Base-by-base conservation (phyloP, 495 filamentous ascomycete genomes). In the Neurospora sp. region DNA sequence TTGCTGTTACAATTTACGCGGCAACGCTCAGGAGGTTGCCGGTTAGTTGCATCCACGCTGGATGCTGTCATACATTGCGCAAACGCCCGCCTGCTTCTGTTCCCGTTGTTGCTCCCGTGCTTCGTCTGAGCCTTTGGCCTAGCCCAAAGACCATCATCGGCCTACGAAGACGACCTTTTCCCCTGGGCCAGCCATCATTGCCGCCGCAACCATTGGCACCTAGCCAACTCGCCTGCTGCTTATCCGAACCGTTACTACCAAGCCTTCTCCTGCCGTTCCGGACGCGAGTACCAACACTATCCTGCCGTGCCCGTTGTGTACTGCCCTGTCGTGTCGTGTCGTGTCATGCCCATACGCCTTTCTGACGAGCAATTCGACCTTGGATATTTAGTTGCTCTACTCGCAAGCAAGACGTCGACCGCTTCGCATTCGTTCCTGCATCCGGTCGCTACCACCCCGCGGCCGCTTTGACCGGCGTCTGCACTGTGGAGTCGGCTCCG, bases 51-150 rank as follows among this genome's bases (percentile, higher is more conserved):
- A 75, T 77, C 73, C 40, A 69, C 72, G 44, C 71, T 77, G 70
- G 74, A 77, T 70, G 75, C 73, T 75, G 79, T 81, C 71, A 69
- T 73, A 81, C 79, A 41, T 75, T 73, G 72, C 65, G 75, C 79
- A 79, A 76, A 76, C 79, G 35, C 74, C 74, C 72, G 59, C 65
- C 71, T 72, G 53, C 53, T 65, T 65, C 53, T 65, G 53, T 35
- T 65, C 27, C 53, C 53, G 27, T 65, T 65, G 53, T 65, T 65
- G 27, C 27, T 65, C 53, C 53, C 53, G 53, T 65, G 27, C 53
- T 65, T 14, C 53, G 27, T 65, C 53, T 35, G 27, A 65, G 27
- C 53, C 53, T 37, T 31, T 65, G 53, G 53, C 53, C 53, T 65
- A 37, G 53, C 27, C 53, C 48, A 35, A 27, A 61, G 14, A 65